Percentiles rank a stretch among this genome's conserved stretches.
Conservation (phyloP, 2,329 filamentous ascomycete genomes). For the Xylariaceae sp. region DNA sequence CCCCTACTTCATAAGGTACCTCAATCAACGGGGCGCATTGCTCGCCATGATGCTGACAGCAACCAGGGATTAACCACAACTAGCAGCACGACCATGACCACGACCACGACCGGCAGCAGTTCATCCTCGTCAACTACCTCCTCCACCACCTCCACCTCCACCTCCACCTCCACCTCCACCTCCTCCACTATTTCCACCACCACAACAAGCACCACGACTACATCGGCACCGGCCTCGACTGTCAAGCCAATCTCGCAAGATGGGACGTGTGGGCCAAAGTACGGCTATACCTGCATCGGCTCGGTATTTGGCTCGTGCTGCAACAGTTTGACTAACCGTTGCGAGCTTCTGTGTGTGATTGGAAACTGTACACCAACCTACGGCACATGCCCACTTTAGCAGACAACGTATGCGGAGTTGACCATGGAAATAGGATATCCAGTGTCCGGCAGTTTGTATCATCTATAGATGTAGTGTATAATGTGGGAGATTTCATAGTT, state of each 20-base stretch:
- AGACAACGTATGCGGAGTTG: not conserved
- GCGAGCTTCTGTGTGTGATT: conserved; percentile 22
- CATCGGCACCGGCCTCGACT: conserved; percentile 19
- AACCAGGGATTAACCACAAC: conserved; percentile 1
- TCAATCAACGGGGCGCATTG: not conserved
- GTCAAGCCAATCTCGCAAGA: conserved; percentile 19
- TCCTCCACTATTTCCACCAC: conserved; percentile 15
- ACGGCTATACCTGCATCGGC: conserved; percentile 22
- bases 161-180: conserved; percentile 21
- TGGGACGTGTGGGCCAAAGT: conserved; percentile 22
- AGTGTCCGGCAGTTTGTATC: not conserved
- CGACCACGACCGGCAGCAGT: conserved; percentile 13
- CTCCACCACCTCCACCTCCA: conserved; percentile 18
- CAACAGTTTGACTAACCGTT: conserved; percentile 13
- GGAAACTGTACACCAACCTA: conserved; percentile 21
- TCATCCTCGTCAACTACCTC: conserved; percentile 19
- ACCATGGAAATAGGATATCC: too few relatives aligned
- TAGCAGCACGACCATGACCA: conserved; percentile 2
- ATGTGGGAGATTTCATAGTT: not conserved
- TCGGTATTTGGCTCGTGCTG: conserved; percentile 23
- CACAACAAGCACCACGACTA: conserved; percentile 19
- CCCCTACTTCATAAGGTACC: not conserved
- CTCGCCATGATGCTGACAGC: not conserved
- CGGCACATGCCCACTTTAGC: conserved; percentile 15
- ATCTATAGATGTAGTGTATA: not conserved